Evolutionary conservation across 805 yeast genomes (phyloP).

Genomic region (Kazachstania africana): DNA sequence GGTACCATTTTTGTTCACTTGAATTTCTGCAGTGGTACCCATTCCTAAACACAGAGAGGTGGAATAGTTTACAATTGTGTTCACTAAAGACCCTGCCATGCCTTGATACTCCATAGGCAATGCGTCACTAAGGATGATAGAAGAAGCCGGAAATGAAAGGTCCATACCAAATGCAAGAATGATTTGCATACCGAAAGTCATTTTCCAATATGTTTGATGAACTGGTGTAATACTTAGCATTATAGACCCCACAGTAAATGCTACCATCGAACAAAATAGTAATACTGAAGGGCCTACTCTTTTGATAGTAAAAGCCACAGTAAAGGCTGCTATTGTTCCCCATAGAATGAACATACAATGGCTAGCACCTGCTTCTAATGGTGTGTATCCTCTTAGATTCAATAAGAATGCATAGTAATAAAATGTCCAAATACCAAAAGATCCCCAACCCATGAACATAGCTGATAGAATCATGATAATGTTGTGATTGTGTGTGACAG

Average conservation of each 20-base stretch:
- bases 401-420: slow-evolving; percentile 44
- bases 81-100: slow-evolving; percentile 62
- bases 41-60: slow-evolving; percentile 57
- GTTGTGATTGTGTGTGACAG: slow-evolving; percentile 31
- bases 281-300: slow-evolving; percentile 39
- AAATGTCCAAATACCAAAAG: slow-evolving; percentile 62
- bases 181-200: slow-evolving; percentile 43
- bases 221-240: slow-evolving; percentile 46
- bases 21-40: slow-evolving; percentile 52
- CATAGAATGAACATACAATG: slow-evolving; percentile 35
- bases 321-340: slow-evolving; percentile 45
- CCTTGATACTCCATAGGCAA: slow-evolving; percentile 61
- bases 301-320: slow-evolving; percentile 37
- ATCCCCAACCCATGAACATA: slow-evolving; percentile 60
- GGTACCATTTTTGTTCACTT: slow-evolving; percentile 21
- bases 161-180: slow-evolving; percentile 68
- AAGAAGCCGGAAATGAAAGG: slow-evolving; percentile 62
- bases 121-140: slow-evolving; percentile 46
- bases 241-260: slow-evolving; percentile 41
- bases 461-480: slow-evolving; percentile 38
- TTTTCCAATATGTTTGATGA: slow-evolving; percentile 45
- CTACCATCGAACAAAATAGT: slow-evolving; percentile 37
- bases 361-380: slow-evolving; percentile 36
- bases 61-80: slow-evolving; percentile 61
- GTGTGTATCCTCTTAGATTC: slow-evolving; percentile 36